A percentile compares a stretch with the other conserved stretches of the same genome.
These are phyloP conservation scores for Beauveria australis DNA, from an alignment of 2,329 filamentous ascomycete species.

Conservation along the genomic window DNA sequence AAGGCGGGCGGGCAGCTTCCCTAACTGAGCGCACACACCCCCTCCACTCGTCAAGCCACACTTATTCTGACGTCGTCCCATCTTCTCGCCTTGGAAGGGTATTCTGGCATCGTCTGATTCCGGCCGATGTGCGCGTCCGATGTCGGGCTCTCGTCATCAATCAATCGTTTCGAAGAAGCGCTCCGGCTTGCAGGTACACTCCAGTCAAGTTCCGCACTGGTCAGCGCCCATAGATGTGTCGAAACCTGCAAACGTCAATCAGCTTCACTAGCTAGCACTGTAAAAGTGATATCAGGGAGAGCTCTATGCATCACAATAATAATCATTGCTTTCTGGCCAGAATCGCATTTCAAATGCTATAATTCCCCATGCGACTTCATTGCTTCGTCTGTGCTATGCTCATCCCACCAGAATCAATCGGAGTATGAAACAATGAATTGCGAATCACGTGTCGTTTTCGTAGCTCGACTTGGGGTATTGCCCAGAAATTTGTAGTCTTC, in stretches of 20 bases:
- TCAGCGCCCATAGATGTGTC: background rate
- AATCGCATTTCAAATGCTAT: background rate
- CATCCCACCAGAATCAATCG: background rate
- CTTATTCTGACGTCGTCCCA: slow-evolving; percentile 6
- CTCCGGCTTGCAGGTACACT: background rate
- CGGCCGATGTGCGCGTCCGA: background rate
- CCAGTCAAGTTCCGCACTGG: background rate
- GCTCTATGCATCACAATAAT: background rate
- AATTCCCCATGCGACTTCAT: background rate
- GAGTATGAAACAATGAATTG: background rate
- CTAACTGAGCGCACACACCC: background rate
- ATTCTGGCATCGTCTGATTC: background rate
- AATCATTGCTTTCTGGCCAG: background rate
- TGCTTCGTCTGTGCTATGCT: slow-evolving; percentile 1
- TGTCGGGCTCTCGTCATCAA: background rate
- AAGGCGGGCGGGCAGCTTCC: background rate
- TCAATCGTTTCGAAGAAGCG: background rate
- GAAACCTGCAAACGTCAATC: background rate
- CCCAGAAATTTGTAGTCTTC: background rate
- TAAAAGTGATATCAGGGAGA: background rate
- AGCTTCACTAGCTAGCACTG: background rate
- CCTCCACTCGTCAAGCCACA: slow-evolving; percentile 8
- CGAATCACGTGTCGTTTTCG: background rate
- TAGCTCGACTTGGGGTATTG: background rate
- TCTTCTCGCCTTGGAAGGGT: background rate